Conservation (phyloP, 768 basidiomycete species). For the Leucosporidium scottii region DNA sequence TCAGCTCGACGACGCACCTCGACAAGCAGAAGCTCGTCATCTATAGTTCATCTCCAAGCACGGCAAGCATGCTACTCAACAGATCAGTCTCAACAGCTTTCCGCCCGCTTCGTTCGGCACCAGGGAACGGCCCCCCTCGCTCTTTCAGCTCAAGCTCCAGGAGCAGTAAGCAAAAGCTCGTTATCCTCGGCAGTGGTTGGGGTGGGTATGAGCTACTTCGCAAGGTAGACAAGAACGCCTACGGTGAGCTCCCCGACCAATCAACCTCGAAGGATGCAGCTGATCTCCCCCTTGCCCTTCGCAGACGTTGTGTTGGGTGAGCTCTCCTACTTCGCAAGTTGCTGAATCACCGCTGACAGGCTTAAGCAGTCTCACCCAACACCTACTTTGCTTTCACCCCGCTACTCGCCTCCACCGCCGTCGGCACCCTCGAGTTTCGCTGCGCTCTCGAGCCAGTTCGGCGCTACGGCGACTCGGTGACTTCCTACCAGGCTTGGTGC, state of each 20-base stretch:
- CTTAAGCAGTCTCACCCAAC: conserved; percentile 27
- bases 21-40: conserved; percentile 38
- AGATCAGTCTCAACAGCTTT: too few relatives aligned
- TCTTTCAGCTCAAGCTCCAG: too few relatives aligned
- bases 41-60: too few relatives aligned
- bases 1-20: neutral
- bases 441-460: conserved; percentile 52
- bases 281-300: neutral
- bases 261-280: too few relatives aligned
- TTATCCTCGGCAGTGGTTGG: conserved; percentile 43
- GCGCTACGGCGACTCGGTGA: conserved; percentile 47
- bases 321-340: neutral
- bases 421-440: neutral
- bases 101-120: too few relatives aligned
- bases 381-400: conserved; percentile 35
- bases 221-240: conserved; percentile 38
- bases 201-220: conserved; percentile 29
- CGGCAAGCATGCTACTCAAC: too few relatives aligned
- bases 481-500: conserved; percentile 36
- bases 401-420: conserved; percentile 24
- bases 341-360: neutral
- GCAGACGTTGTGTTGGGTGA: too few relatives aligned
- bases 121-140: too few relatives aligned
- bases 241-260: too few relatives aligned
- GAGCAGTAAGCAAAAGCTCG: conserved; percentile 35